Conservation (phyloP, 305 asterid genomes). For the Solanum aculeatissimum region DNA sequence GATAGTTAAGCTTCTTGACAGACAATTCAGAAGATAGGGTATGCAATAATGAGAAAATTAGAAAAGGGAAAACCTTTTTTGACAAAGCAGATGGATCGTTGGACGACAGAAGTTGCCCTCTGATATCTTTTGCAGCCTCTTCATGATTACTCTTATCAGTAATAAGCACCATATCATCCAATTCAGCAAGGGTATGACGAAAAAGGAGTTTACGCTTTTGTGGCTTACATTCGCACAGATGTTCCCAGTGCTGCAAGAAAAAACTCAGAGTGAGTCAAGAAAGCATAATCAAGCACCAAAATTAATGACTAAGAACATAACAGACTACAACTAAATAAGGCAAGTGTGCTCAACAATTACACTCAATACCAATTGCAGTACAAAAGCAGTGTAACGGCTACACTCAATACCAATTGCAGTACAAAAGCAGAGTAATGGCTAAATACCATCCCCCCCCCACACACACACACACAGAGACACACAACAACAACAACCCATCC, state of each 20-base stretch:
- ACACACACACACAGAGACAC: no score
- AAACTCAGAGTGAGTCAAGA: constrained; percentile 1
- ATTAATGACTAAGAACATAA: not conserved
- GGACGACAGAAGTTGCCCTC: constrained; percentile 22
- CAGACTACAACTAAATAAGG: not conserved
- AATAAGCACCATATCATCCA: constrained; percentile 50
- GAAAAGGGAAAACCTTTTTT: constrained; percentile 44
- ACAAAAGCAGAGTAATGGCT: not conserved
- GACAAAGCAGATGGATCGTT: constrained; percentile 32
- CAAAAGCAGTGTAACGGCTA: not conserved
- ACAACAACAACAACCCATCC: not conserved
- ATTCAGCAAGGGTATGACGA: constrained; percentile 77
- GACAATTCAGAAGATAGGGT: not conserved
- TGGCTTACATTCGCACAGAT: constrained; percentile 89
- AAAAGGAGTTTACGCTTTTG: constrained; percentile 58
- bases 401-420: not conserved
- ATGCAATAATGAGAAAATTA: not conserved
- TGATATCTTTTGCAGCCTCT: constrained; percentile 28
- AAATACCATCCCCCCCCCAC: not conserved
- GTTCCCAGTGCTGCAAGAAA: constrained; percentile 77
- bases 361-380: not conserved
- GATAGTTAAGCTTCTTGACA: not conserved
- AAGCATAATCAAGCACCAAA: not conserved
- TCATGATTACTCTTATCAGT: constrained; percentile 24
- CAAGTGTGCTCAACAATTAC: not conserved